A percentile compares a stretch with the other conserved stretches of the same genome.
phyloP scores from a whole-genome alignment of 2,329 filamentous ascomycete species.

The Myriosclerotinia duriaeana region DNA sequence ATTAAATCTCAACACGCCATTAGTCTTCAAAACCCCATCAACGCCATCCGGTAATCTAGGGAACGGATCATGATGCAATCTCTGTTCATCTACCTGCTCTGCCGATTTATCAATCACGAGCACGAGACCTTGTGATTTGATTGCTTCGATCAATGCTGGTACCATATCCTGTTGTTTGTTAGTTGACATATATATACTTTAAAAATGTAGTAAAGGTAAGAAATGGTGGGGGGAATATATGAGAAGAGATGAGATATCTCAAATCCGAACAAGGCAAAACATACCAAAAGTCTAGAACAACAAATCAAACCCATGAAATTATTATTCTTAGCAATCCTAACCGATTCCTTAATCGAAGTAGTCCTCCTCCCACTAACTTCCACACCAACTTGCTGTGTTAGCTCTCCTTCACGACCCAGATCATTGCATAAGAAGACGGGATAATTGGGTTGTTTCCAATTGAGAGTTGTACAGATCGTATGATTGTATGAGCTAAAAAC shows the following conservation, averaged over 20 bases:
- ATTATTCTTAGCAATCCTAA: constrained; percentile 88
- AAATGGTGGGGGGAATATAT: neutral
- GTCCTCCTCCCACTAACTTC: constrained; percentile 65
- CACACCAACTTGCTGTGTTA: constrained; percentile 32
- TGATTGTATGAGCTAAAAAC: constrained; percentile 94
- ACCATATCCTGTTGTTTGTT: constrained; percentile 73
- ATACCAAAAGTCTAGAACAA: constrained; percentile 78
- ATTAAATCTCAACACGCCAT: constrained; percentile 89
- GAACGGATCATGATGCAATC: constrained; percentile 50
- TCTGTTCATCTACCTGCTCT: constrained; percentile 38
- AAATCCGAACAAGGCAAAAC: constrained; percentile 41
- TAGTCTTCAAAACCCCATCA: constrained; percentile 80
- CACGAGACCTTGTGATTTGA: constrained; percentile 91
- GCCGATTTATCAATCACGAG: constrained; percentile 84
- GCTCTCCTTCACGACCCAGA: constrained; percentile 62
- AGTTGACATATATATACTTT: constrained; percentile 24
- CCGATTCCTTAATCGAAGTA: constrained; percentile 90
- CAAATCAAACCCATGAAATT: constrained; percentile 98
- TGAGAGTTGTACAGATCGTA: constrained; percentile 86
- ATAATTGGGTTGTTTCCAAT: constrained; percentile 99
- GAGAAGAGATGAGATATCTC: too few relatives aligned
- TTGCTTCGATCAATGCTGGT: constrained; percentile 84
- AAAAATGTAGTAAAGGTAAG: neutral
- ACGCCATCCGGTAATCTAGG: constrained; percentile 72
- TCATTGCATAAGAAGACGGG: constrained; percentile 95